Percentiles rank a stretch among this genome's conserved stretches.
These are phyloP conservation scores for Trichoderma cornu-damae DNA, from an alignment of 2,329 filamentous ascomycete genomes.

Conservation along the genomic window DNA sequence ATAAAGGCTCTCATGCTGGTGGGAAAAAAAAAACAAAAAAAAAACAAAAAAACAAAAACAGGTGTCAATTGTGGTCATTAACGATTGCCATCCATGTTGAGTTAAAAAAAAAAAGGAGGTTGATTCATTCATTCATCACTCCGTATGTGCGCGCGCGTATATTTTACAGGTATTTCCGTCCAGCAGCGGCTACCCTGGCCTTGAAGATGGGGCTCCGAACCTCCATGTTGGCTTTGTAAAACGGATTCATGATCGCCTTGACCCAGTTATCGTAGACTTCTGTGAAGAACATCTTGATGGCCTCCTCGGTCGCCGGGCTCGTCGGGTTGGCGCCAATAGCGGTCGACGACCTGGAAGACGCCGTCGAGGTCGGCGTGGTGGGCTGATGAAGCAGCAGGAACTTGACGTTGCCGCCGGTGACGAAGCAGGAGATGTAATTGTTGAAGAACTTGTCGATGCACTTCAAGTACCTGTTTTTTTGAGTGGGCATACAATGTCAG, in stretches of 20 bases:
- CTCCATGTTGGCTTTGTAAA: slow-evolving; percentile 80
- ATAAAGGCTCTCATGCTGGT: no score
- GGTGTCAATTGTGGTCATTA: no score
- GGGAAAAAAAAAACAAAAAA: no score
- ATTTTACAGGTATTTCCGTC: slow-evolving; percentile 79
- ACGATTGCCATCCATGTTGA: no score
- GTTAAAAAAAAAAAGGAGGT: no score
- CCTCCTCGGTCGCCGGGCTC: slow-evolving; percentile 87
- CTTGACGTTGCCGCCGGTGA: slow-evolving; percentile 86
- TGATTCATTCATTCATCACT: slow-evolving; percentile 16
- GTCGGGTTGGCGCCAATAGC: slow-evolving; percentile 79
- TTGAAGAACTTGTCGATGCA: slow-evolving; percentile 96
- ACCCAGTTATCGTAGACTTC: slow-evolving; percentile 97
- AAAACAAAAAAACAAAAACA: no score
- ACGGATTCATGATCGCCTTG: slow-evolving; percentile 95
- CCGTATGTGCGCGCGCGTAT: neutral
- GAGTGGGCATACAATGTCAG: neutral
- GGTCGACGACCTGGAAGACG: slow-evolving; percentile 55
- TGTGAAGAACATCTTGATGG: slow-evolving; percentile 86
- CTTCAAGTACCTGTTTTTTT: slow-evolving; percentile 73
- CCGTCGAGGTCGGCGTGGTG: slow-evolving; percentile 37
- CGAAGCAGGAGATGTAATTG: slow-evolving; percentile 89
- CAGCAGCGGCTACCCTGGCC: slow-evolving; percentile 74
- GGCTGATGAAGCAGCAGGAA: slow-evolving; percentile 93
- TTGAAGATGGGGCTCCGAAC: slow-evolving; percentile 84